Evolutionary conservation across 2,329 filamentous ascomycete genomes (phyloP).

Genomic region (Hypoxylon sp.): DNA sequence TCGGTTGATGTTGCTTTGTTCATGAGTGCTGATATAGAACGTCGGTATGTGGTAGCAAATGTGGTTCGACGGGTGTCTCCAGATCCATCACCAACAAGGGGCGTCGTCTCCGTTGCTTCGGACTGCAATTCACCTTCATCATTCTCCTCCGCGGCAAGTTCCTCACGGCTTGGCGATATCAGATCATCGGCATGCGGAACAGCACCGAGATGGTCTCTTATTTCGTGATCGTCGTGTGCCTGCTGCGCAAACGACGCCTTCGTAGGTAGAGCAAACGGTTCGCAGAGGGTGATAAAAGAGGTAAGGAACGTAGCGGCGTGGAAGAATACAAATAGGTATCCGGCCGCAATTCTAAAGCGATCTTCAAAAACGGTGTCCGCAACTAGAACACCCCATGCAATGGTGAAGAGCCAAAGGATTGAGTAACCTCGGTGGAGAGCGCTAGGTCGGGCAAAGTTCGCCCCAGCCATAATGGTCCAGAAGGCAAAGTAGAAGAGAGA

Average conservation of each 20-base stretch:
- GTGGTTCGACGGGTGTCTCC: constrained; percentile 72
- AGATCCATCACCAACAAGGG: constrained; percentile 82
- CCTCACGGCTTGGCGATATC: constrained; percentile 42
- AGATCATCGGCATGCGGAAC: constrained; percentile 45
- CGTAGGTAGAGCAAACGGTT: constrained; percentile 81
- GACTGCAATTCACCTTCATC: constrained; percentile 48
- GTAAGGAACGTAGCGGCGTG: constrained; percentile 82
- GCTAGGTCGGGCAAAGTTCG: constrained; percentile 84
- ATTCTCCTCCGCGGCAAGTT: constrained; percentile 34
- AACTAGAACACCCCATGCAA: constrained; percentile 82
- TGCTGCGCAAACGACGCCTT: constrained; percentile 78
- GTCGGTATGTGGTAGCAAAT: constrained; percentile 70
- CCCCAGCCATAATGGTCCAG: constrained; percentile 80
- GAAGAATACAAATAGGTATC: constrained; percentile 87
- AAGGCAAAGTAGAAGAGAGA: constrained; percentile 84
- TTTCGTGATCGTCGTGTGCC: constrained; percentile 66
- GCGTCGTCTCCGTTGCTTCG: constrained; percentile 72
- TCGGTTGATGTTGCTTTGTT: constrained; percentile 52
- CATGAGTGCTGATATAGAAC: constrained; percentile 59
- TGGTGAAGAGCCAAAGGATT: constrained; percentile 85
- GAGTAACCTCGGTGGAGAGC: constrained; percentile 87
- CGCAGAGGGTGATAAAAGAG: constrained; percentile 80
- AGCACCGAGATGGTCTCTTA: constrained; percentile 56
- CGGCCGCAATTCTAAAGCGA: constrained; percentile 79
- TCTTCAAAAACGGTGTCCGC: constrained; percentile 83